phyloP scores from a whole-genome alignment of 768 basidiomycete species.

The Mycena vitilis region DNA sequence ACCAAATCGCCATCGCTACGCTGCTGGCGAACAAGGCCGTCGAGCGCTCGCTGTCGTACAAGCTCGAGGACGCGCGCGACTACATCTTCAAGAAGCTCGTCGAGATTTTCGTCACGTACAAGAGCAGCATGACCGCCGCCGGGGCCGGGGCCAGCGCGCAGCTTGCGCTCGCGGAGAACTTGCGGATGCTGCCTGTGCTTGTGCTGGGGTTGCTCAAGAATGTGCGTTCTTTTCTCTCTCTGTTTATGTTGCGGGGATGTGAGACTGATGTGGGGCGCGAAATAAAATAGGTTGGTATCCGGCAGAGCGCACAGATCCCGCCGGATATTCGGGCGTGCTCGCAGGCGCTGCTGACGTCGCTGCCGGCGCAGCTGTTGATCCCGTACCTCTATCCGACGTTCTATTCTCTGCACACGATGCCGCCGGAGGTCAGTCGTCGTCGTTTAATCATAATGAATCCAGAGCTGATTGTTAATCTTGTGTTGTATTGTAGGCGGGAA shows the following conservation, averaged over 20 bases:
- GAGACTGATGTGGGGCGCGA: conserved; percentile 1
- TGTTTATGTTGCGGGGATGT: not conserved
- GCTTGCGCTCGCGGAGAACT: conserved; percentile 90
- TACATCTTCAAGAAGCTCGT: conserved; percentile 85
- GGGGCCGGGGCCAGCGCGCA: conserved; percentile 95
- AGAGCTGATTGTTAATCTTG: not conserved
- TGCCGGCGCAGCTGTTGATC: conserved; percentile 91
- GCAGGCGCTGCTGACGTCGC: conserved; percentile 88
- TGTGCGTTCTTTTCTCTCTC: conserved; percentile 54
- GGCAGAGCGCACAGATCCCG: conserved; percentile 97
- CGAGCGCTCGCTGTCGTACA: conserved; percentile 85
- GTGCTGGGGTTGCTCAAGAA: conserved; percentile 94
- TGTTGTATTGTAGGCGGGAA: conserved; percentile 73
- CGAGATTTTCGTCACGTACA: conserved; percentile 89
- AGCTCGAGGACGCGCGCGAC: conserved; percentile 91
- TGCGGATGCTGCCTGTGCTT: conserved; percentile 94
- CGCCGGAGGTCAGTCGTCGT: conserved; percentile 72
- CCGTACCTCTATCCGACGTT: conserved; percentile 96
- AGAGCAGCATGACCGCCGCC: conserved; percentile 95
- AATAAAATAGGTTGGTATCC: conserved; percentile 81
- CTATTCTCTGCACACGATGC: conserved; percentile 97
- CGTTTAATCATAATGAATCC: too few relatives aligned
- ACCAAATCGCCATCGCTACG: conserved; percentile 88
- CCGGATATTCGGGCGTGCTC: conserved; percentile 97
- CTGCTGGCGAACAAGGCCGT: conserved; percentile 93